Conservation (phyloP, 139 green algal genomes). For the Micromonas pusilla region DNA sequence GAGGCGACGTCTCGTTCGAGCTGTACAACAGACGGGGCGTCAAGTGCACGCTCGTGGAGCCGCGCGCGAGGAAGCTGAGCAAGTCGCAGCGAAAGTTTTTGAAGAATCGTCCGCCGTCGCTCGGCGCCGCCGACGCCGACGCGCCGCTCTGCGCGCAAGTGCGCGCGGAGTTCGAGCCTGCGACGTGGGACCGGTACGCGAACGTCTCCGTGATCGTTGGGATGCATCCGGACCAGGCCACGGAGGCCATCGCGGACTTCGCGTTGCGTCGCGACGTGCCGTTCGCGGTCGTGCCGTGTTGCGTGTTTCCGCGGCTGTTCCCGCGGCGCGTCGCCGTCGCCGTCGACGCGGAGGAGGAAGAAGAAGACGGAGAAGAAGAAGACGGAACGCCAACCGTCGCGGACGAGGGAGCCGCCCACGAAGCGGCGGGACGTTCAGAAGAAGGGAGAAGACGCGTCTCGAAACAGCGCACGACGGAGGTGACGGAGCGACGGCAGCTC, state of each 20-base stretch:
- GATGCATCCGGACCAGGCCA: conserved; percentile 46
- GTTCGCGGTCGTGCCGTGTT: conserved; percentile 47
- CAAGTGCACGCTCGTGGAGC: conserved; percentile 55
- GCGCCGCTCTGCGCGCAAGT: neutral
- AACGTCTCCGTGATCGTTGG: conserved; percentile 32
- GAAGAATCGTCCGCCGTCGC: neutral
- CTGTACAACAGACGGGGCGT: conserved; percentile 42
- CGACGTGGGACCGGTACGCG: neutral
- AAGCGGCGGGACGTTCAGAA: too few relatives aligned
- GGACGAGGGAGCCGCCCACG: too few relatives aligned
- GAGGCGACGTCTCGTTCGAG: conserved; percentile 56
- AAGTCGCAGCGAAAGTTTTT: conserved; percentile 32
- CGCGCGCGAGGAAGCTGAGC: conserved; percentile 45
- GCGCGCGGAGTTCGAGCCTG: neutral
- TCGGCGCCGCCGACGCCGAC: neutral
- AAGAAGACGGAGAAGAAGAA: too few relatives aligned
- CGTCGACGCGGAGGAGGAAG: neutral
- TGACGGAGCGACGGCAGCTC: conserved; percentile 4
- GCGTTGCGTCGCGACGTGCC: conserved; percentile 25
- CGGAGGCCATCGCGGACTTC: conserved; percentile 40
- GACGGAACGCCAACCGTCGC: neutral
- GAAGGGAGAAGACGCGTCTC: too few relatives aligned
- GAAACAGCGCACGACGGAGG: too few relatives aligned
- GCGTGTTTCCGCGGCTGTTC: conserved; percentile 39
- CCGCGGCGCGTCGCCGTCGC: neutral